phyloP scores from a whole-genome alignment of 805 yeast genomes.

The Metschnikowia sp. region DNA sequence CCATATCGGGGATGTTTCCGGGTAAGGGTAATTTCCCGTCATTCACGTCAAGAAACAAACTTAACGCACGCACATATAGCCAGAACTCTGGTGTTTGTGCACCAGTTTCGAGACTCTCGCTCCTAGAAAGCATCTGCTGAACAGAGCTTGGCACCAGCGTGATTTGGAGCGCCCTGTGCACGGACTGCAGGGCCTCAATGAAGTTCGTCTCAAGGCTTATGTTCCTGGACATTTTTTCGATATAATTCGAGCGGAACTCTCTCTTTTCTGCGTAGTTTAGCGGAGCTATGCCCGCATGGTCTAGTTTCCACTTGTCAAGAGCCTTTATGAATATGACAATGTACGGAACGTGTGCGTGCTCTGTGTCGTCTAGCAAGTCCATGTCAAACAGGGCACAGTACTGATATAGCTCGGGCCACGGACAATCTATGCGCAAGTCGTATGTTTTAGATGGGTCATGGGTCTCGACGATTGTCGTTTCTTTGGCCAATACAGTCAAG shows the following conservation, averaged over 20 bases:
- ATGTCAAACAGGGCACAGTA: slow-evolving; percentile 53
- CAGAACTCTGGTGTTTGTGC: slow-evolving; percentile 49
- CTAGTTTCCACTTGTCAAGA: slow-evolving; percentile 38
- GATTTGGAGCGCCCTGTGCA: slow-evolving; percentile 36
- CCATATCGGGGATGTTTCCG: slow-evolving; percentile 87
- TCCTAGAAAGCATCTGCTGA: slow-evolving; percentile 18
- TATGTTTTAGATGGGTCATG: slow-evolving; percentile 59
- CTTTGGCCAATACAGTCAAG: slow-evolving; percentile 49
- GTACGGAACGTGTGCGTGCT: slow-evolving; percentile 65
- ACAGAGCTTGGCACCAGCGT: slow-evolving; percentile 33
- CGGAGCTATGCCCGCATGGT: slow-evolving; percentile 31
- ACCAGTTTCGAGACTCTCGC: slow-evolving; percentile 7
- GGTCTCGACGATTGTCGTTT: slow-evolving; percentile 69
- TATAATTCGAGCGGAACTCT: slow-evolving; percentile 30
- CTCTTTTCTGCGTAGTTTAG: slow-evolving; percentile 39
- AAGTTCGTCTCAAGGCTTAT: slow-evolving; percentile 51
- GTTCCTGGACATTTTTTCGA: slow-evolving; percentile 40
- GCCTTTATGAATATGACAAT: slow-evolving; percentile 58
- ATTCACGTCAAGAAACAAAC: slow-evolving; percentile 40
- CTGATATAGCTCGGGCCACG: slow-evolving; percentile 66
- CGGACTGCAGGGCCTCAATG: slow-evolving; percentile 33
- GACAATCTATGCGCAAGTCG: slow-evolving; percentile 63
- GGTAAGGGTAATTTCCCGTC: slow-evolving; percentile 57
- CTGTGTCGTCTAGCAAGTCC: slow-evolving; percentile 40
- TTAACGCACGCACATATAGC: slow-evolving; percentile 56